phyloP scores from a whole-genome alignment of 2,329 filamentous ascomycete genomes.

The Sodiomyces alkalinus region DNA sequence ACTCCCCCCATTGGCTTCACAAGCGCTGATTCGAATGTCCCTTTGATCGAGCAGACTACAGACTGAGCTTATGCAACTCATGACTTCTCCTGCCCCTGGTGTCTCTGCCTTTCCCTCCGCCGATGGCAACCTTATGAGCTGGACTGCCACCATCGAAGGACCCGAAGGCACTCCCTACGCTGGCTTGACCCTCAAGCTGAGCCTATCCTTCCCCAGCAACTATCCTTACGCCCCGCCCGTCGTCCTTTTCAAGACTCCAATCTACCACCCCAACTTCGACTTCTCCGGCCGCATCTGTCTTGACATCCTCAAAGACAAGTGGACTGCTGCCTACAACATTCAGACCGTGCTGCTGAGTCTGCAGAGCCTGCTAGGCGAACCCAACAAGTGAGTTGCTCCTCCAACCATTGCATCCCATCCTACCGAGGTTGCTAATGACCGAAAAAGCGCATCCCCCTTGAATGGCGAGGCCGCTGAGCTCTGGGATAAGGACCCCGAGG shows the following conservation, averaged over 20 bases:
- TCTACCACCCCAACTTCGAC: slow-evolving; percentile 98
- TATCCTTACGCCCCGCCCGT: slow-evolving; percentile 87
- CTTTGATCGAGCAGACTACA: slow-evolving; percentile 60
- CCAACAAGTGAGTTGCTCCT: slow-evolving; percentile 78
- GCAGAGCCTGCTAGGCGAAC: slow-evolving; percentile 89
- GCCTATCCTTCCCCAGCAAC: slow-evolving; percentile 77
- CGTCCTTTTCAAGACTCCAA: slow-evolving; percentile 94
- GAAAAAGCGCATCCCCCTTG: slow-evolving; percentile 75
- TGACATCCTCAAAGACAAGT: slow-evolving; percentile 97
- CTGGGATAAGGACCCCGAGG: slow-evolving; percentile 76
- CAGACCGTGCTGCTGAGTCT: slow-evolving; percentile 84
- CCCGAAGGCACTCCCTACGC: slow-evolving; percentile 87
- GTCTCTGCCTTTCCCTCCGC: slow-evolving; percentile 88
- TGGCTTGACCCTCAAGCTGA: slow-evolving; percentile 78
- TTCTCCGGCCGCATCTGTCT: slow-evolving; percentile 94
- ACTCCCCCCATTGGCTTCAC: too few relatives aligned
- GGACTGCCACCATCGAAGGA: slow-evolving; percentile 88
- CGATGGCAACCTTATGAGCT: slow-evolving; percentile 78
- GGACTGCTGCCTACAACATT: slow-evolving; percentile 95
- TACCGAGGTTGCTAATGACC: too few relatives aligned
- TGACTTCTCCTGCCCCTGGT: slow-evolving; percentile 87
- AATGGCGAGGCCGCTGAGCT: slow-evolving; percentile 94
- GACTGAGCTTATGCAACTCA: slow-evolving; percentile 95
- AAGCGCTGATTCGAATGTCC: slow-evolving; percentile 1
- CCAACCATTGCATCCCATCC: slow-evolving; percentile 3